A percentile compares a stretch with the other conserved stretches of the same genome.
These are phyloP conservation scores for Ogataea paraovalis DNA, from an alignment of 805 yeast species.

Conservation along the genomic window DNA sequence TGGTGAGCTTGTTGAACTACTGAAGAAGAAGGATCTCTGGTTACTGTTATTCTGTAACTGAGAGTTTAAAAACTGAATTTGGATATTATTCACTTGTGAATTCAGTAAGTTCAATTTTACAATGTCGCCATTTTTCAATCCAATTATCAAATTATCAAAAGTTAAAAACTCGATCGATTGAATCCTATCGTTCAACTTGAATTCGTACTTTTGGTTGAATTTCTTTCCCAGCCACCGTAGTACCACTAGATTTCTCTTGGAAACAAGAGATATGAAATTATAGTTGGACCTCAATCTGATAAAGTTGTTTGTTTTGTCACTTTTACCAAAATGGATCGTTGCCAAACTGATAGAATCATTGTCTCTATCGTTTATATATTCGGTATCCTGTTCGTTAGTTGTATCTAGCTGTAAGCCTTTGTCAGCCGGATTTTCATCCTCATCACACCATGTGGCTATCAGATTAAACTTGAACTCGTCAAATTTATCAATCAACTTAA, in stretches of 20 bases:
- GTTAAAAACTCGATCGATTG: conserved; percentile 23
- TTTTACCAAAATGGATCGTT: conserved; percentile 9
- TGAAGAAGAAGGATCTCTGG: conserved; percentile 21
- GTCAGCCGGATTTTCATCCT: conserved; percentile 2
- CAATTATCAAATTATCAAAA: conserved; percentile 19
- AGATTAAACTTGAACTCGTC: conserved; percentile 32
- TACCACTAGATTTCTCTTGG: conserved; percentile 22
- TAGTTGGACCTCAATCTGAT: conserved; percentile 8
- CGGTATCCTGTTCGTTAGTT: conserved; percentile 22
- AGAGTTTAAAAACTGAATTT: conserved; percentile 21
- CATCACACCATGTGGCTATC: conserved; percentile 23
- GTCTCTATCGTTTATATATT: conserved; percentile 15
- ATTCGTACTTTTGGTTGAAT: conserved; percentile 23
- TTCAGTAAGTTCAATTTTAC: conserved; percentile 13
- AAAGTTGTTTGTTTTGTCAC: conserved; percentile 1
- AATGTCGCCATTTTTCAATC: conserved; percentile 24
- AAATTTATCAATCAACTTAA: conserved; percentile 28
- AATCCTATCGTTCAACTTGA: conserved; percentile 23
- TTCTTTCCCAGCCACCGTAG: conserved; percentile 21
- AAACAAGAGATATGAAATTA: conserved; percentile 18
- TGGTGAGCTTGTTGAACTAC: conserved; percentile 11
- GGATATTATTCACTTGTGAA: conserved; percentile 16
- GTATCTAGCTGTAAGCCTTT: conserved; percentile 6
- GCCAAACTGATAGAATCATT: conserved; percentile 32
- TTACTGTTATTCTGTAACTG: conserved; percentile 2